Percentiles rank a stretch among this genome's conserved stretches.
phyloP scores from a whole-genome alignment of 2,329 filamentous ascomycete species.

The Cyphellophora europaea region DNA sequence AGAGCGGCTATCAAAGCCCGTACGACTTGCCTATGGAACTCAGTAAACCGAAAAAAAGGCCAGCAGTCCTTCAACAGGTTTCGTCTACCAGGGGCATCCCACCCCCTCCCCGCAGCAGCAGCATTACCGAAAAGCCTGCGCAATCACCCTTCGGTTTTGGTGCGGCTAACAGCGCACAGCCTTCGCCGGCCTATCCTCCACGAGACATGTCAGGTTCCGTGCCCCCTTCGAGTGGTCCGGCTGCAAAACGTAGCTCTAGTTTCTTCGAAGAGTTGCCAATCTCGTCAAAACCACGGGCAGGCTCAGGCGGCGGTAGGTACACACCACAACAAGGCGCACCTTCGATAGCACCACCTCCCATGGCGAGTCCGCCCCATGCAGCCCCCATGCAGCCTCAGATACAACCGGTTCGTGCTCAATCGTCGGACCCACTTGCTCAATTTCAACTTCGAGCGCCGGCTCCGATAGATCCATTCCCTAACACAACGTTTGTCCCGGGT shows the following conservation, averaged over 20 bases:
- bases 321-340: slow-evolving; percentile 25
- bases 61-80: slow-evolving; percentile 48
- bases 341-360: neutral
- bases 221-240: slow-evolving; percentile 4
- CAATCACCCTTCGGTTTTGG: slow-evolving; percentile 27
- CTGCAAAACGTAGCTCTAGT: slow-evolving; percentile 26
- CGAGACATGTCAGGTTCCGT: neutral
- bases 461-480: slow-evolving; percentile 24
- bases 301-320: slow-evolving; percentile 30
- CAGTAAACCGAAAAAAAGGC: slow-evolving; percentile 51
- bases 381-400: slow-evolving; percentile 3
- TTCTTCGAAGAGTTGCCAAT: slow-evolving; percentile 75
- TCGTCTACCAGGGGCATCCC: slow-evolving; percentile 30
- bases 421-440: slow-evolving; percentile 20
- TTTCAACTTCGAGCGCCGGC: slow-evolving; percentile 24
- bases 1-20: slow-evolving; percentile 85
- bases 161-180: slow-evolving; percentile 2
- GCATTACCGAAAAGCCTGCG: slow-evolving; percentile 35
- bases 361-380: slow-evolving; percentile 14
- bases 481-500: slow-evolving; percentile 17
- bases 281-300: slow-evolving; percentile 50
- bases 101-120: slow-evolving; percentile 51
- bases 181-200: neutral
- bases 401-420: slow-evolving; percentile 4
- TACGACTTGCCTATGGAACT: slow-evolving; percentile 93